These are phyloP conservation scores for Euphorbia schlechtendalii DNA, from an alignment of 441 rosid genomes.

Conservation along the genomic window DNA sequence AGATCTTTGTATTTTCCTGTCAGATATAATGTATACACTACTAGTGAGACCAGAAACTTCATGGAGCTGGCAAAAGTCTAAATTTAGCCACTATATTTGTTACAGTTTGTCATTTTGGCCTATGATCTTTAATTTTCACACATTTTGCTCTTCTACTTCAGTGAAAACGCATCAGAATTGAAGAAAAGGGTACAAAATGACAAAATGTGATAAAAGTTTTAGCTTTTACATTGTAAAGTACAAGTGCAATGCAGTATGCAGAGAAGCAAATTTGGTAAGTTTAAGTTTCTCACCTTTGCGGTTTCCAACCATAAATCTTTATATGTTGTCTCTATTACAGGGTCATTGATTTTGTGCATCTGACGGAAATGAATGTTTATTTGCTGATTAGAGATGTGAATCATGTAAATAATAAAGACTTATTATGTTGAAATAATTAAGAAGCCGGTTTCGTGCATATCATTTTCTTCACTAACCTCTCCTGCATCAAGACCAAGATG, in stretches of 20 bases:
- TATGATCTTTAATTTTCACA: background rate
- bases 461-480: slow-evolving; percentile 43
- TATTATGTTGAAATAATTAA: background rate
- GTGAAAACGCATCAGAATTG: no score
- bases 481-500: slow-evolving; percentile 78
- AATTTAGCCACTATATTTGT: background rate
- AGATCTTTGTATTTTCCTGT: slow-evolving; percentile 77
- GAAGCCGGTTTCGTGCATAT: background rate
- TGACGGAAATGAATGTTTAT: slow-evolving; percentile 23
- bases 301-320: slow-evolving; percentile 79
- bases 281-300: slow-evolving; percentile 61
- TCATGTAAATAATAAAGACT: background rate
- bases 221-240: no score
- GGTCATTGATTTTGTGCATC: slow-evolving; percentile 68
- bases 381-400: slow-evolving; percentile 4
- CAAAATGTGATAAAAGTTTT: no score
- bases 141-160: background rate
- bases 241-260: no score
- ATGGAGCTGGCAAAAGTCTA: background rate
- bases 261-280: background rate
- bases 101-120: background rate
- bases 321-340: slow-evolving; percentile 71
- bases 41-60: background rate
- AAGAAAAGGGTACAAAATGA: background rate
- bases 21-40: no score